A percentile compares a stretch with the other conserved stretches of the same genome.
These are phyloP conservation scores for Jamesozyma piceae DNA, from an alignment of 805 yeast species.

Conservation along the genomic window DNA sequence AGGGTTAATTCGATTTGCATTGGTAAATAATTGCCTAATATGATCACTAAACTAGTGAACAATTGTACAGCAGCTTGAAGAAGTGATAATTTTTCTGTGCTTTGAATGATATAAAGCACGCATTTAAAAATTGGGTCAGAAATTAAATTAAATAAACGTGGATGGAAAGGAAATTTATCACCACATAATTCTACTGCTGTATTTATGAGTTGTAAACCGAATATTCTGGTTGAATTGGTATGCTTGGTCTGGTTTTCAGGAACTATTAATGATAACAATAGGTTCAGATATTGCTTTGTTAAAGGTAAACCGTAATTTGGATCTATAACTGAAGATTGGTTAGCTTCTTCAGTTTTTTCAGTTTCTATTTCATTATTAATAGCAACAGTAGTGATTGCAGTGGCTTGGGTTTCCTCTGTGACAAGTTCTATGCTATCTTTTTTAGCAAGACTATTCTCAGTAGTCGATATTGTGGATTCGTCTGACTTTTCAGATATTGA, in stretches of 20 bases:
- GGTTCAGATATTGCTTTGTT: constrained; percentile 65
- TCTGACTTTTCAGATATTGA: not conserved
- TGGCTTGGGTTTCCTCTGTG: not conserved
- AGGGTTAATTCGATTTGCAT: constrained; percentile 73
- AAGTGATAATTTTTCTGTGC: constrained; percentile 57
- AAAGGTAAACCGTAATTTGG: constrained; percentile 62
- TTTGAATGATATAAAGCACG: constrained; percentile 68
- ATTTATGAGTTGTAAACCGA: constrained; percentile 68
- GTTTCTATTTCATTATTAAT: constrained; percentile 3
- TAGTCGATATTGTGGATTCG: not conserved
- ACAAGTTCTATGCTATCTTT: not conserved
- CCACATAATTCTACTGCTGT: constrained; percentile 81
- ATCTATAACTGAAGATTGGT: constrained; percentile 12
- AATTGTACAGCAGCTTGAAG: constrained; percentile 68
- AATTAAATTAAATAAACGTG: constrained; percentile 54
- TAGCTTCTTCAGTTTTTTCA: constrained; percentile 3
- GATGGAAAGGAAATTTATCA: constrained; percentile 45
- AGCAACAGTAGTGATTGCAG: no score
- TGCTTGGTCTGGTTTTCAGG: constrained; percentile 78
- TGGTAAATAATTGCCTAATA: constrained; percentile 56
- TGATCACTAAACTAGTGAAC: constrained; percentile 60
- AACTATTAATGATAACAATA: constrained; percentile 68
- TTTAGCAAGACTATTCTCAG: not conserved
- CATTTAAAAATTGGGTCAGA: constrained; percentile 82
- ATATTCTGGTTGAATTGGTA: constrained; percentile 76